These are phyloP conservation scores for Acanthochlamys bracteata DNA, from an alignment of 106 monocot genomes.

Conservation along the genomic window DNA sequence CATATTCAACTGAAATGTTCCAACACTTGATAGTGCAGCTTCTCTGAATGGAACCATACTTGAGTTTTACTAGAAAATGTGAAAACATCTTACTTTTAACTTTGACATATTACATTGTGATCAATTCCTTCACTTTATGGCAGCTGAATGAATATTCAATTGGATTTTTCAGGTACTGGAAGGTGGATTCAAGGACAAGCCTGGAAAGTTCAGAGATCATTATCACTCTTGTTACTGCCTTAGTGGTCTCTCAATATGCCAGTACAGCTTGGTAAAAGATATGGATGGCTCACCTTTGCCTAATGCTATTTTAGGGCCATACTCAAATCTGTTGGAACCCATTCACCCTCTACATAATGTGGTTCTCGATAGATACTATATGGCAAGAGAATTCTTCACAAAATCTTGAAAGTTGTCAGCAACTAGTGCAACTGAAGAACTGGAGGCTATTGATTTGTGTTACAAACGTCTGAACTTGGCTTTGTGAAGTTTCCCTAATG, in stretches of 20 bases:
- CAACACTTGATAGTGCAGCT: too few relatives aligned
- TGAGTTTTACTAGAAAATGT: too few relatives aligned
- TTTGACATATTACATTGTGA: too few relatives aligned
- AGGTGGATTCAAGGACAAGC: slow-evolving; percentile 95
- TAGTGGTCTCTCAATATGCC: slow-evolving; percentile 79
- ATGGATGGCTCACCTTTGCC: slow-evolving; percentile 28
- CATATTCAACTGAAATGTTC: too few relatives aligned
- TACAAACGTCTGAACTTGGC: too few relatives aligned
- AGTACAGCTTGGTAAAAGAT: slow-evolving; percentile 58
- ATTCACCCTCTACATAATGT: slow-evolving; percentile 85
- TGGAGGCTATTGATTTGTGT: too few relatives aligned
- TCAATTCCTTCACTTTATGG: too few relatives aligned
- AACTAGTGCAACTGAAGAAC: too few relatives aligned
- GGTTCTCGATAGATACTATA: slow-evolving; percentile 46
- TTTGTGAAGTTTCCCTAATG: too few relatives aligned
- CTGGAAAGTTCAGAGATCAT: slow-evolving; percentile 63
- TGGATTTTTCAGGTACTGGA: slow-evolving; percentile 54
- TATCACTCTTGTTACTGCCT: slow-evolving; percentile 98
- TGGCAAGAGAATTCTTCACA: slow-evolving; percentile 40
- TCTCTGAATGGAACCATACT: too few relatives aligned
- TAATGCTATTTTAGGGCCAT: slow-evolving; percentile 59
- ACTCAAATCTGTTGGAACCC: slow-evolving; percentile 70
- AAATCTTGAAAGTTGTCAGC: neutral
- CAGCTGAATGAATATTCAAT: neutral
- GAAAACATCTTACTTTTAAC: too few relatives aligned